These are phyloP conservation scores for Boletus speciosus DNA, from an alignment of 768 basidiomycete genomes.

Conservation along the genomic window DNA sequence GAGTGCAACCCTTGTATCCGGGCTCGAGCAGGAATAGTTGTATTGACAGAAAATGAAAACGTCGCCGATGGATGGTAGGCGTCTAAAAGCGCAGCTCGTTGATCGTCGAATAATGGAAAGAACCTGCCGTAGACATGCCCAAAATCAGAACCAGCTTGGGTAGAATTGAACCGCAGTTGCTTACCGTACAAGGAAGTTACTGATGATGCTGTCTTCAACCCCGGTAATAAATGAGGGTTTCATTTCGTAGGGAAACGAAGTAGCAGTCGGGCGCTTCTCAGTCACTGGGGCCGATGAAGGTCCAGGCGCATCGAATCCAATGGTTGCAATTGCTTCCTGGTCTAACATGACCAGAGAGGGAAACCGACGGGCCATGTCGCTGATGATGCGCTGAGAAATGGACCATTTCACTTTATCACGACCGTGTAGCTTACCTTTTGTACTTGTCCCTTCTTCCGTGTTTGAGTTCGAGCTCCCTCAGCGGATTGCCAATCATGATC, in stretches of 20 bases:
- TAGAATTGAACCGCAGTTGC: slow-evolving; percentile 22
- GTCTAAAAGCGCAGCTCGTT: slow-evolving; percentile 60
- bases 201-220: slow-evolving; percentile 63
- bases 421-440: slow-evolving; percentile 49
- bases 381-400: slow-evolving; percentile 29
- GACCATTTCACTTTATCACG: neutral
- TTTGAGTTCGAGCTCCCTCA: slow-evolving; percentile 59
- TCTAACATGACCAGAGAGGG: slow-evolving; percentile 82
- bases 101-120: slow-evolving; percentile 79
- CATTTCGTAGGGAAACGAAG: slow-evolving; percentile 79
- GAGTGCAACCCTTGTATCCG: slow-evolving; percentile 66
- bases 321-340: slow-evolving; percentile 68
- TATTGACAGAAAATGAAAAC: slow-evolving; percentile 87
- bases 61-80: slow-evolving; percentile 86
- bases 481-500: slow-evolving; percentile 71
- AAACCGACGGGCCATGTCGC: slow-evolving; percentile 80
- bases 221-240: slow-evolving; percentile 70
- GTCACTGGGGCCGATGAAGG: slow-evolving; percentile 40
- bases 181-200: slow-evolving; percentile 75
- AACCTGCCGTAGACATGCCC: slow-evolving; percentile 47
- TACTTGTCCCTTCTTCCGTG: slow-evolving; percentile 60
- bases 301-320: slow-evolving; percentile 74
- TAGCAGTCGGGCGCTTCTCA: slow-evolving; percentile 50
- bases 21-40: slow-evolving; percentile 74
- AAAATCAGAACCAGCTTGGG: slow-evolving; percentile 3